Percentiles rank a stretch among this genome's conserved stretches.
Conservation (phyloP, 2,329 filamentous ascomycete genomes). For the Aspergillus nomiae region DNA sequence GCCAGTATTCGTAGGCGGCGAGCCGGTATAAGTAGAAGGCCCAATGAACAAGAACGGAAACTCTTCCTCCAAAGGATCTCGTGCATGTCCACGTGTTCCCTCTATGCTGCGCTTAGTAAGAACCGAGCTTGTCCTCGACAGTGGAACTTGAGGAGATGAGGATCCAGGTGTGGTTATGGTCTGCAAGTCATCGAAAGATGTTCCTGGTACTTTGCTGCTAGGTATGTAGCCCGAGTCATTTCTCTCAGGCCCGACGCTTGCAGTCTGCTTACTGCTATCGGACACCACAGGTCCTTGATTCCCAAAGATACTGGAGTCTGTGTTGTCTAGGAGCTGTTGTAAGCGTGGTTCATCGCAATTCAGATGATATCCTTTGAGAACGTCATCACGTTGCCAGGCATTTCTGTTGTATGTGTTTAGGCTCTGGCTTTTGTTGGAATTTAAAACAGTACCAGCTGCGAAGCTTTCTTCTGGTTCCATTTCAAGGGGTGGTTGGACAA, state of each 20-base stretch:
- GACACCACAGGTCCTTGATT: neutral
- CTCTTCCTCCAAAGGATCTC: conserved; percentile 66
- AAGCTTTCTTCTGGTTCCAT: conserved; percentile 47
- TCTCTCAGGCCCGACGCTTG: conserved; percentile 22
- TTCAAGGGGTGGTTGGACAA: conserved; percentile 59
- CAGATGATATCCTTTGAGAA: conserved; percentile 56
- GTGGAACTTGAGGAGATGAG: conserved; percentile 27
- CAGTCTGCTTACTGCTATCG: conserved; percentile 17
- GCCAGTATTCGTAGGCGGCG: conserved; percentile 17
- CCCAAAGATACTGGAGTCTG: conserved; percentile 15
- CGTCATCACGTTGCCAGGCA: conserved; percentile 52
- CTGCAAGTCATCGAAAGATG: conserved; percentile 19
- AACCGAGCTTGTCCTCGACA: conserved; percentile 32
- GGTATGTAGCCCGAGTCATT: conserved; percentile 30
- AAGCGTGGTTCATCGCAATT: conserved; percentile 13
- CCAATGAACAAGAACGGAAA: conserved; percentile 77
- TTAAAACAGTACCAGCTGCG: conserved; percentile 21
- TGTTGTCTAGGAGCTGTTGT: conserved; percentile 11
- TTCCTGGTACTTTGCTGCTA: conserved; percentile 21
- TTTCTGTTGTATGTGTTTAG: conserved; percentile 55
- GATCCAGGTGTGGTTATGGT: conserved; percentile 29
- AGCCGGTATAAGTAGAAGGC: conserved; percentile 50
- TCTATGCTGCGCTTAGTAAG: conserved; percentile 42
- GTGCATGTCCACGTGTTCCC: conserved; percentile 62
- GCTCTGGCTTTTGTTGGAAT: conserved; percentile 23